Base-by-base conservation (phyloP, 2,329 filamentous ascomycete species). In the Fonsecaea pugnacius region DNA sequence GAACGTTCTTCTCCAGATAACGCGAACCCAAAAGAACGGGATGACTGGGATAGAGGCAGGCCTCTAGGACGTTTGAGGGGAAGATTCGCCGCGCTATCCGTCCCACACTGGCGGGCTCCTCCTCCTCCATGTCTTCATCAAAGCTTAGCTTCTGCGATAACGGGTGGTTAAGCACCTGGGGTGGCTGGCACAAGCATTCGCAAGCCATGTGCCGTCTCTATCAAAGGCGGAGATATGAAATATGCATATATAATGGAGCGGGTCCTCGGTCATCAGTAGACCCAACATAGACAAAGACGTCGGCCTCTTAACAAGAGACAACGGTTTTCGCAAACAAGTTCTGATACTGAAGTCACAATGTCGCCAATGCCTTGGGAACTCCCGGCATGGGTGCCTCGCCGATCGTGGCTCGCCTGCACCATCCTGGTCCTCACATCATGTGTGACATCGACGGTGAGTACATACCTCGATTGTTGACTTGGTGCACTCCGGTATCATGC, bases 371-470 rank as follows among this genome's bases (percentile, higher is more conserved):
- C 30, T 57, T 65, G 33, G 35, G 62, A 64, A n/a, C 36, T 64
- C 14, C 64, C 64, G 40, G 48, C 64, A 9, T 54, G 48, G 40
- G 66, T 68, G 33, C 63, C 66, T 30, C 21, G 27, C 14, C 43
- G 38, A 27, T 68, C 66, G 50, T 36, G 33, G n/a, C 21, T 63
- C 1, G 57, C 63, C 32, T 54, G 56, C 38, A 56, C 48, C 40
- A 52, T 65, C 38, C 51, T 68, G 24, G 57, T 68, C 24, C 56
- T 68, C 36, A 63, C 62, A 18, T 68, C 66, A 21, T 68, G 63
- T 58, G 63, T 68, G 52, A 68, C 66, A 8, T 63, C 66, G 7
- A 64, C 63, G 18, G 64, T 67, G 64, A 43, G 58, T 63, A 51
- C 35, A 24, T 48, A 24, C 16, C 43, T 48, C 1, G 4, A 5